Evolutionary conservation across 1,284 basidiomycete genomes (phyloP).

Genomic region (Tilletiaria anomala): DNA sequence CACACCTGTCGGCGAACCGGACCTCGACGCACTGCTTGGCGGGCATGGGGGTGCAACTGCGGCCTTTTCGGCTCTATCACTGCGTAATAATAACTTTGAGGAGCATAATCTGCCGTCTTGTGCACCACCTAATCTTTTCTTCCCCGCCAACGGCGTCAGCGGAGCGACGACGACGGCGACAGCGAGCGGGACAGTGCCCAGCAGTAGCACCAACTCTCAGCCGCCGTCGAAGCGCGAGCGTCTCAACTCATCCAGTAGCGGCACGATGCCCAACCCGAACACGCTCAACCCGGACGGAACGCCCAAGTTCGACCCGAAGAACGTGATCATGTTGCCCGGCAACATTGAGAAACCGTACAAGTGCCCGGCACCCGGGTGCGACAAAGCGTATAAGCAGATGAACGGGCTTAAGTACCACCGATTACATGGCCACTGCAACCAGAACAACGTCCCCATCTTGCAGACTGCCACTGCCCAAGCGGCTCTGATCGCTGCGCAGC

Average conservation of each 20-base stretch:
- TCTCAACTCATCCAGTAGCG: slow-evolving; percentile 11
- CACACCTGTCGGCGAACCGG: slow-evolving; percentile 24
- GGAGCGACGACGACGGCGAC: background rate
- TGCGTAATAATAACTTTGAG: slow-evolving; percentile 17
- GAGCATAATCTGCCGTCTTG: slow-evolving; percentile 37
- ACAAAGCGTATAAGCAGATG: slow-evolving; percentile 96
- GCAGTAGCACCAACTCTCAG: slow-evolving; percentile 4
- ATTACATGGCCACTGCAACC: slow-evolving; percentile 68
- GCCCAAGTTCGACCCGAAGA: slow-evolving; percentile 6
- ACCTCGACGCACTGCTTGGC: slow-evolving; percentile 26
- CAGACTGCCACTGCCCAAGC: too few species aligned
- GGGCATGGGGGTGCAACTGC: slow-evolving; percentile 13
- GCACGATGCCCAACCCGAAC: background rate
- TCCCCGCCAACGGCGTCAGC: slow-evolving; percentile 25
- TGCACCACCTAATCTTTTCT: slow-evolving; percentile 38
- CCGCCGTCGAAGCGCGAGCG: slow-evolving; percentile 32
- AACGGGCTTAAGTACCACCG: slow-evolving; percentile 94
- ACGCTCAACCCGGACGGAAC: slow-evolving; percentile 7
- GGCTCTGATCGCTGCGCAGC: too few species aligned
- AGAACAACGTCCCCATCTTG: too few species aligned
- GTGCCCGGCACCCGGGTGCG: slow-evolving; percentile 91
- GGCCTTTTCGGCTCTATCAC: slow-evolving; percentile 32
- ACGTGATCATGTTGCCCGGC: slow-evolving; percentile 4
- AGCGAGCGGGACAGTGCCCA: background rate
- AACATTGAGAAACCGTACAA: slow-evolving; percentile 66